Evolutionary conservation across 768 basidiomycete species (phyloP), one percentile per base, ranked within the genome.

Genomic region (Paxillus involutus): DNA sequence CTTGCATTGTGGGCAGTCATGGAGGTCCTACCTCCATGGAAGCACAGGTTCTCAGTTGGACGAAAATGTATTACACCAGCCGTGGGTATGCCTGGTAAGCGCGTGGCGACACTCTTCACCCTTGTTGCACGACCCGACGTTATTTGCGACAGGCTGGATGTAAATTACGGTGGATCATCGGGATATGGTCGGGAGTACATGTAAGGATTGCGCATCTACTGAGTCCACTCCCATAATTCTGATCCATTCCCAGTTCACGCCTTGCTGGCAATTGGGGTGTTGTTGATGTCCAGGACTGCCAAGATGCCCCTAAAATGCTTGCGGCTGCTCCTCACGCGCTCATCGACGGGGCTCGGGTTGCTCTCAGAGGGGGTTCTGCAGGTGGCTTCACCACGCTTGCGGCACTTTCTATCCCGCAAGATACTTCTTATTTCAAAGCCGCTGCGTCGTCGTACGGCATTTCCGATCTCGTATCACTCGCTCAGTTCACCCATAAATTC

Each of bases 151-250:
- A 83, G 87, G 81, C 60, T 88, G 35, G 86, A 88, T 50, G 88
- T 93, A 41, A 86, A 92, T 60, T 87, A 90, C 55, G 80, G 88
- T 2, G 91, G 90, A 0, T 88, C 86, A 0, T 81, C 82, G 5
- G 85, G 89, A 0, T 90, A 85, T 61, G 91, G 91, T 0, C 78
- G 86, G 4, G 71, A 74, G 42, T 92, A 89, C 63, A 81, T 80
- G 76, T 76, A 52, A 51, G 75, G 19, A 1, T 21, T 24, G 3
- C 12, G 30, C 19, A 17, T 39, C 10, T 17, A 17, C 1, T 30
- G 11, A 21, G n/a, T 16, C 0, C 49, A 49, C n/a, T 1, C 1
- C n/a, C 6, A 44, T 16, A 30, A 30, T 44, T 54, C 40, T 41
- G 4, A 62, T 30, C 12, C n/a, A 16, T 24, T 30, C 44, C 73